phyloP scores from a whole-genome alignment of 768 basidiomycete genomes.

The Leccinum rimulosum region DNA sequence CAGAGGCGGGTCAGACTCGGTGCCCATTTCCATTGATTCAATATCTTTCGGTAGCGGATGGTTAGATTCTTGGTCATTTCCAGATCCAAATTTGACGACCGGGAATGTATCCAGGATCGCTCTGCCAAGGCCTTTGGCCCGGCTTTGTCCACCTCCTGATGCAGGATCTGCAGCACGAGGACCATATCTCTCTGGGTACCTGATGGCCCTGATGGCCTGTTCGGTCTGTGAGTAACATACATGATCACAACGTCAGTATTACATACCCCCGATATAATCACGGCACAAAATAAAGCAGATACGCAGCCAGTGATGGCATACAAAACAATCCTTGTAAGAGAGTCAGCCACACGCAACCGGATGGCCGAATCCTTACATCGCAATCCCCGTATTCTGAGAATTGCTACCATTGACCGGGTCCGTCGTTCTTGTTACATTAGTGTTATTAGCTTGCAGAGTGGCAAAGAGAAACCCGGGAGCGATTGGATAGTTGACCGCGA shows the following conservation, averaged over 20 bases:
- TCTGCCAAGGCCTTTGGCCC: slow-evolving; percentile 82
- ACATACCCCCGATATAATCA: slow-evolving; percentile 81
- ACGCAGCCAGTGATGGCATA: slow-evolving; percentile 91
- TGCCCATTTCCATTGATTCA: slow-evolving; percentile 21
- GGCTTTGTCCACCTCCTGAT: slow-evolving; percentile 48
- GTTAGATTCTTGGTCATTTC: slow-evolving; percentile 11
- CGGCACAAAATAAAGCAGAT: slow-evolving; percentile 77
- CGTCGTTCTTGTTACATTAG: slow-evolving; percentile 17
- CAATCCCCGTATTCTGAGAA: slow-evolving; percentile 55
- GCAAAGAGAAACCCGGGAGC: slow-evolving; percentile 68
- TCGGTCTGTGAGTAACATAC: slow-evolving; percentile 3
- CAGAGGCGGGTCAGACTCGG: neutral
- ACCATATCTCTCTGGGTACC: slow-evolving; percentile 91
- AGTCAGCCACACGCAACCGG: slow-evolving; percentile 10
- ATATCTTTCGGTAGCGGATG: slow-evolving; percentile 30
- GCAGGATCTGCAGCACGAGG: slow-evolving; percentile 48
- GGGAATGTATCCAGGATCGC: slow-evolving; percentile 97
- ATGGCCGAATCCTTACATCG: slow-evolving; percentile 57
- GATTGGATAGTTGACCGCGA: slow-evolving; percentile 41
- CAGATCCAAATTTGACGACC: slow-evolving; percentile 75
- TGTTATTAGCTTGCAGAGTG: slow-evolving; percentile 59
- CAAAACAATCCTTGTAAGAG: slow-evolving; percentile 60
- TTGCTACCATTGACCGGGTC: slow-evolving; percentile 5
- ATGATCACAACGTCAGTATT: neutral
- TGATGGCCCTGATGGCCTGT: slow-evolving; percentile 79